phyloP scores from a whole-genome alignment of 1,284 basidiomycete species.

The Moniliella sp. region DNA sequence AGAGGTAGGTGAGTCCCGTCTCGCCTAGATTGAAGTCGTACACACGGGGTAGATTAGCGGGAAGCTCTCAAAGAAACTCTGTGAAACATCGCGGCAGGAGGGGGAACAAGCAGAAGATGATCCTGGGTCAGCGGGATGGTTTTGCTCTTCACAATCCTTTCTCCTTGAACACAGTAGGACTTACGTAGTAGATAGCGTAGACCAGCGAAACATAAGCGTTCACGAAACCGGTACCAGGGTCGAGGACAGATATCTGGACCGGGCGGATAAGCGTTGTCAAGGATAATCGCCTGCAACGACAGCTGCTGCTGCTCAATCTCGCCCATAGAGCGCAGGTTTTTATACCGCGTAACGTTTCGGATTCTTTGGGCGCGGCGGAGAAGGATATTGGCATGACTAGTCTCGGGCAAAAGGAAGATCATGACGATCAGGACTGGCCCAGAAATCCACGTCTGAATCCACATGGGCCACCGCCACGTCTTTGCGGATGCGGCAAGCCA shows the following conservation, averaged over 20 bases:
- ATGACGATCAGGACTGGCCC: slow-evolving; percentile 26
- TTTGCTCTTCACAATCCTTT: background rate
- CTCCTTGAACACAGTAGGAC: slow-evolving; percentile 6
- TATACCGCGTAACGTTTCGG: slow-evolving; percentile 33
- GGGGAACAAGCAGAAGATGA: slow-evolving; percentile 2
- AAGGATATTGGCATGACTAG: slow-evolving; percentile 31
- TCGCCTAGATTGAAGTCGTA: slow-evolving; percentile 21
- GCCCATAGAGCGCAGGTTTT: slow-evolving; percentile 24
- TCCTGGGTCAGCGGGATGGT: background rate
- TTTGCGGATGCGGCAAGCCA: slow-evolving; percentile 8
- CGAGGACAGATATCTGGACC: slow-evolving; percentile 12
- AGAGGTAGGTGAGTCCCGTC: slow-evolving; percentile 12
- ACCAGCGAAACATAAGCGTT: slow-evolving; percentile 7
- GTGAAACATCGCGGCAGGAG: no score
- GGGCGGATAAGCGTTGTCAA: slow-evolving; percentile 19
- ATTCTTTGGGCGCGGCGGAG: slow-evolving; percentile 29
- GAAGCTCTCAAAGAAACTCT: slow-evolving; percentile 12
- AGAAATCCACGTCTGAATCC: slow-evolving; percentile 29
- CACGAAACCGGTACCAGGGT: slow-evolving; percentile 10
- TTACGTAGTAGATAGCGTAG: no score
- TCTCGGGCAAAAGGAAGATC: slow-evolving; percentile 30
- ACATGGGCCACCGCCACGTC: slow-evolving; percentile 29
- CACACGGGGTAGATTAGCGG: slow-evolving; percentile 15
- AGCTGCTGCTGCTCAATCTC: slow-evolving; percentile 21
- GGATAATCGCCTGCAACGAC: slow-evolving; percentile 10